Evolutionary conservation across 495 filamentous ascomycete species (phyloP).

Genomic region (Cenococcum geophilum): DNA sequence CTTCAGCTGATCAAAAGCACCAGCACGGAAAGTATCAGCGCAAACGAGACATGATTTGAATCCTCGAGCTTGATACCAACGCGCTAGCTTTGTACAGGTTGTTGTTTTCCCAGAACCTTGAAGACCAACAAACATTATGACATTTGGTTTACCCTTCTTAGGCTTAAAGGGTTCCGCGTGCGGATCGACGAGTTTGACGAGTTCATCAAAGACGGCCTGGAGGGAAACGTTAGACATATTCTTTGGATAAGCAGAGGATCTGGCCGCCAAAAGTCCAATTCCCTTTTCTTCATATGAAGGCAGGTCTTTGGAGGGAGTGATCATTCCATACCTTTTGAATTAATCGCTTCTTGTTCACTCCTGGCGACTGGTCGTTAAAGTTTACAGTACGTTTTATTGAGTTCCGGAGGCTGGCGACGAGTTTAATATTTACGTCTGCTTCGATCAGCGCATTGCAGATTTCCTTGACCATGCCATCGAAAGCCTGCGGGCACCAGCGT

Average conservation of each 20-base stretch:
- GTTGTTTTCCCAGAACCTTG: conserved; percentile 98
- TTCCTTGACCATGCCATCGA: conserved; percentile 96
- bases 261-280: too few relatives aligned
- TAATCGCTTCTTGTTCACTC: conserved; percentile 93
- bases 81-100: conserved; percentile 92
- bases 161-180: conserved; percentile 95
- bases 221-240: background rate
- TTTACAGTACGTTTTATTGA: conserved; percentile 87
- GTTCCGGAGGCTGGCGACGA: conserved; percentile 88
- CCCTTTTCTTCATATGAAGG: too few relatives aligned
- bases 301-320: conserved; percentile 7
- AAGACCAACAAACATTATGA: conserved; percentile 99
- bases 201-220: conserved; percentile 84
- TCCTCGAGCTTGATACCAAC: conserved; percentile 89
- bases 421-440: conserved; percentile 92
- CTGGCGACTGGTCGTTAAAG: conserved; percentile 80
- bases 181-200: conserved; percentile 91
- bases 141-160: conserved; percentile 90
- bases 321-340: conserved; percentile 64
- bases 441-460: conserved; percentile 90
- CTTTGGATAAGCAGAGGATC: too few relatives aligned
- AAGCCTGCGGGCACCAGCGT: conserved; percentile 56
- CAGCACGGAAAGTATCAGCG: conserved; percentile 96
- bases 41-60: conserved; percentile 95
- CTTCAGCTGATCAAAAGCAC: conserved; percentile 97